Conservation (phyloP, 75 land plant species). For the Pinus taeda region DNA sequence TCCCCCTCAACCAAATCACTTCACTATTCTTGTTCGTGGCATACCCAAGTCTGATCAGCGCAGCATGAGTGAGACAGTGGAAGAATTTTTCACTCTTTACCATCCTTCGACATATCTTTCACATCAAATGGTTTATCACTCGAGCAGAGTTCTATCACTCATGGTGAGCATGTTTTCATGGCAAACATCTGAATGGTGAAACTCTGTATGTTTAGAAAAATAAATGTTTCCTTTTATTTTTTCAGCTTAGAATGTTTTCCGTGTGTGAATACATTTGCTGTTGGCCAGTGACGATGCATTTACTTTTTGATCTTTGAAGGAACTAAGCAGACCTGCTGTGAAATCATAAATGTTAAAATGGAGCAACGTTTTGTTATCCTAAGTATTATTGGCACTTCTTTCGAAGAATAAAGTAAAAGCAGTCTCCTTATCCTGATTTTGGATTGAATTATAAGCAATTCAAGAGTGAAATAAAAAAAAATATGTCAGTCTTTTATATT, state of each 20-base stretch:
- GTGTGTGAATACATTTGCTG: neutral
- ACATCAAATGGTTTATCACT: constrained; percentile 75
- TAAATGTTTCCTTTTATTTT: neutral
- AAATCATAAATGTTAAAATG: neutral
- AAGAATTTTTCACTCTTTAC: constrained; percentile 64
- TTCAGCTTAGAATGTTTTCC: neutral
- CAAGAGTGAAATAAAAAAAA: neutral
- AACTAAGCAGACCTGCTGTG: neutral
- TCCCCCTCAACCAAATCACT: constrained; percentile 73
- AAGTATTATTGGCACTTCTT: neutral
- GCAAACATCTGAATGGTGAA: neutral
- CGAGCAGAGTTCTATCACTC: constrained; percentile 49
- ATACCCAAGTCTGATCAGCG: constrained; percentile 50
- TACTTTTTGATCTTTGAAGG: neutral
- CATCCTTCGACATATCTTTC: constrained; percentile 78
- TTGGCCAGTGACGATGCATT: neutral
- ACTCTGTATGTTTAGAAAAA: neutral
- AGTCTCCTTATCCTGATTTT: neutral
- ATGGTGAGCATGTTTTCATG: constrained; percentile 40
- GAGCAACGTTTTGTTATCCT: neutral
- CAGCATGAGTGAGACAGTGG: constrained; percentile 57
- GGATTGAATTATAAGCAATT: neutral
- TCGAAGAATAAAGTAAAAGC: neutral
- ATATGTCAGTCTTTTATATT: neutral
- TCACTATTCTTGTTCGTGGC: constrained; percentile 69